Base-by-base conservation (phyloP, 1,284 basidiomycete genomes). In the Blastosporella zonata region DNA sequence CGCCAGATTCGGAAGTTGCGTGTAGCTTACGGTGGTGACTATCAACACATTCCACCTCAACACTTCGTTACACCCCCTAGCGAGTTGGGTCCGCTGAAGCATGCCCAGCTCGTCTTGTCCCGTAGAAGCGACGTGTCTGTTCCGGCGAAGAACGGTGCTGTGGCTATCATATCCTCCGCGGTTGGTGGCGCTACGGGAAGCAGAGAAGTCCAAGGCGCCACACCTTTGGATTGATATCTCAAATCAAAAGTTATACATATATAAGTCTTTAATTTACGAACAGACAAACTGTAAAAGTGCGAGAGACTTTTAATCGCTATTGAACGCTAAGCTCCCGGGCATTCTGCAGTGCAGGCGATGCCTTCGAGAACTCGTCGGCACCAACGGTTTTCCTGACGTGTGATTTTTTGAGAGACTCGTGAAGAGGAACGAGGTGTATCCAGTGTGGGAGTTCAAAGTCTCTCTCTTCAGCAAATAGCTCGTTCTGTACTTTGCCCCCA, bases 21-120 rank as follows among this genome's bases (percentile, higher is more conserved):
- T 27, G 74, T 78, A 57, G 59, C 58, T 12, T 55, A 62, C 21
- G 76, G 67, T 5, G 79, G 81, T 25, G 73, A 80, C 54, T 85
- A 84, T 56, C 65, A 71, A 12, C 70, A 69, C 23, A 77, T 75
- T 52, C 57, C 72, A 34, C 66, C 64, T 13, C 43, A 51, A 31
- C 55, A 58, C 17, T 68, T 53, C 44, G 41, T 61, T 12, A 61
- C 57, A 2, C 54, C 59, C 8, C 59, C 63, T 31, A 50, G 55
- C 40, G 56, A 63, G 43, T 62, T 73, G 27, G 66, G 68, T 18
- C 69, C 75, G n/a, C 47, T 71, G 31, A 67, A 66, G 33, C 64
- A 72, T 27, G 74, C 77, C 20, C 62, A 64, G 15, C 62, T 75
- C 22, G 64, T 67, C 37, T 59, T 83, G 49, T 68, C 72, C 2